Conservation (phyloP, 2,329 filamentous ascomycete genomes). For the Trichoderma polysporum region DNA sequence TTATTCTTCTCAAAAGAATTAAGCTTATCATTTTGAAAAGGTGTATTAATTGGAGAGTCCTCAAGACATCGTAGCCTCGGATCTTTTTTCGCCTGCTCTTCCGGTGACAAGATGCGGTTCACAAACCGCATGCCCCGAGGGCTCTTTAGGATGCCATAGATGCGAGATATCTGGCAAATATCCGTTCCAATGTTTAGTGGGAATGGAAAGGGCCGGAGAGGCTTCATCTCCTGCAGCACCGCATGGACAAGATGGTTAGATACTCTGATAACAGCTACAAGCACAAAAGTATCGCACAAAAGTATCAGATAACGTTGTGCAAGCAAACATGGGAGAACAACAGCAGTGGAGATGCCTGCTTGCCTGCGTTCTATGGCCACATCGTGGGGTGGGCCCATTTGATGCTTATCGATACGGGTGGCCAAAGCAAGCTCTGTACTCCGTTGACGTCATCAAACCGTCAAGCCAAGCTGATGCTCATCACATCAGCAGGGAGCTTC, state of each 20-base stretch:
- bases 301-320: background rate
- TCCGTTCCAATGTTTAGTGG: constrained; percentile 73
- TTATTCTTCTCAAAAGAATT: background rate
- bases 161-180: constrained; percentile 68
- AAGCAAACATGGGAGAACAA: background rate
- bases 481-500: background rate
- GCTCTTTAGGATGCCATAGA: constrained; percentile 56
- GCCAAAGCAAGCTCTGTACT: background rate
- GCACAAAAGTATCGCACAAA: background rate
- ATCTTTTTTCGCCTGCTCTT: constrained; percentile 33
- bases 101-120: constrained; percentile 45
- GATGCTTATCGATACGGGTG: constrained; percentile 25
- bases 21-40: background rate
- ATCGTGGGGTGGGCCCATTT: background rate
- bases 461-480: constrained; percentile 7
- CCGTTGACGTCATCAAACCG: constrained; percentile 16
- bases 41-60: background rate
- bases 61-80: constrained; percentile 22
- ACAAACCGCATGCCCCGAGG: constrained; percentile 46
- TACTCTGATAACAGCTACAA: background rate
- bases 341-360: background rate
- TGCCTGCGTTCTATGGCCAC: constrained; percentile 6
- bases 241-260: background rate
- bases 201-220: constrained; percentile 56
- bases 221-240: constrained; percentile 30